A percentile compares a stretch with the other conserved stretches of the same genome.
phyloP scores from a whole-genome alignment of 2,329 filamentous ascomycete species.

The Aureobasidium subglaciale region DNA sequence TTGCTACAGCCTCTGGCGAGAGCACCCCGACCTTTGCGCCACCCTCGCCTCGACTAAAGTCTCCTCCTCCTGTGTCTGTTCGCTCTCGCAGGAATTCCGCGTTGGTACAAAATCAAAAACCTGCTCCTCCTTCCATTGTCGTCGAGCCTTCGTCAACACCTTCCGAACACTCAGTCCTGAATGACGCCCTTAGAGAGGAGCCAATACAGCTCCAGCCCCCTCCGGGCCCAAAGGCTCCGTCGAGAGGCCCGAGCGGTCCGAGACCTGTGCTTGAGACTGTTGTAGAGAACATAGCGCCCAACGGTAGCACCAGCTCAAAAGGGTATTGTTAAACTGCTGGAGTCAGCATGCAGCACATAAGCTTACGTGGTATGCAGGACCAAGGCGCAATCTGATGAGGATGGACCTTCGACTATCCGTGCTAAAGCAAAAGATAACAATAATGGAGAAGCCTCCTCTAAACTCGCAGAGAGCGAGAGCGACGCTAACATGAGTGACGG shows the following conservation, averaged over 20 bases:
- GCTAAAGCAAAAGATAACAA: constrained; percentile 44
- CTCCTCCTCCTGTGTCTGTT: constrained; percentile 57
- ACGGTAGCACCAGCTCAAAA: constrained; percentile 4
- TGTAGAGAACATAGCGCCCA: constrained; percentile 17
- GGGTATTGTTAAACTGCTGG: not conserved
- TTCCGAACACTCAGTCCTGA: constrained; percentile 24
- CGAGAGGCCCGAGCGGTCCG: constrained; percentile 28
- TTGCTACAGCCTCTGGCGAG: constrained; percentile 41
- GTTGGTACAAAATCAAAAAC: constrained; percentile 33
- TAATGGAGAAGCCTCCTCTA: constrained; percentile 27
- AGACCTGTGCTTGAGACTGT: constrained; percentile 57
- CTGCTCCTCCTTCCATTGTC: constrained; percentile 37
- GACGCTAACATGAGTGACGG: constrained; percentile 49
- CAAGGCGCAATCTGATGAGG: constrained; percentile 25
- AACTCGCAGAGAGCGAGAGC: constrained; percentile 54
- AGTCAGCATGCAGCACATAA: not conserved
- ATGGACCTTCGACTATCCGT: constrained; percentile 21
- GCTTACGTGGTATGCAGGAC: constrained; percentile 8
- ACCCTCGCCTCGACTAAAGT: constrained; percentile 67
- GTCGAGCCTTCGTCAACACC: constrained; percentile 33
- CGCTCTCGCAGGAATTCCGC: constrained; percentile 38
- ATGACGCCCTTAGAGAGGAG: constrained; percentile 23
- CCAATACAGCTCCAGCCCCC: constrained; percentile 25
- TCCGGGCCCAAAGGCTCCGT: constrained; percentile 32
- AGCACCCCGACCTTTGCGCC: constrained; percentile 61